These are phyloP conservation scores for Rhexocercosporidium sp. DNA, from an alignment of 2,329 filamentous ascomycete species.

Conservation along the genomic window DNA sequence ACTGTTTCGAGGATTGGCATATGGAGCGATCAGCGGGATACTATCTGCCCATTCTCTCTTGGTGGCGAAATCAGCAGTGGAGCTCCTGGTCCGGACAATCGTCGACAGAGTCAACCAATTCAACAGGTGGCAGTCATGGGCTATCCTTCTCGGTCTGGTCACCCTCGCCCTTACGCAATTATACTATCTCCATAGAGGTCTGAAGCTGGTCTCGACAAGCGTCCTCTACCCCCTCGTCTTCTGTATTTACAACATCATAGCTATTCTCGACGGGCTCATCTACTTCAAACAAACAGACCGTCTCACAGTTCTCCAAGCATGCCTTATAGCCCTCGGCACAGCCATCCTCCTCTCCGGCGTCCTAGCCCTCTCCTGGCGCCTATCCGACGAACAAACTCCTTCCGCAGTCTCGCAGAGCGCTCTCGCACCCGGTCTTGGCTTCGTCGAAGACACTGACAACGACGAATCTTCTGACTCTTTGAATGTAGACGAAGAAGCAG, in stretches of 20 bases:
- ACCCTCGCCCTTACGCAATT: constrained; percentile 85
- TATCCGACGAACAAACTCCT: constrained; percentile 76
- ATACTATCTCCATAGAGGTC: constrained; percentile 91
- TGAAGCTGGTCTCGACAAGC: constrained; percentile 94
- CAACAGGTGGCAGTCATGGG: constrained; percentile 92
- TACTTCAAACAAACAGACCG: constrained; percentile 91
- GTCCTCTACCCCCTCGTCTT: constrained; percentile 97
- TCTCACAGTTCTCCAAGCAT: constrained; percentile 76
- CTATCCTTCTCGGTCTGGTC: constrained; percentile 82
- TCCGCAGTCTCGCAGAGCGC: constrained; percentile 68
- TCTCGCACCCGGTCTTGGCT: constrained; percentile 80
- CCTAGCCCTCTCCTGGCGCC: constrained; percentile 88
- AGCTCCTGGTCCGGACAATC: constrained; percentile 86
- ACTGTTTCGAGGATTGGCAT: constrained; percentile 81
- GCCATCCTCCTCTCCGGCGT: constrained; percentile 86
- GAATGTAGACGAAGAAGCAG: constrained; percentile 43
- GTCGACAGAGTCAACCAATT: constrained; percentile 91
- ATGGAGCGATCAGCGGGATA: constrained; percentile 89
- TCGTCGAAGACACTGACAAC: constrained; percentile 73
- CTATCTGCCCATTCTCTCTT: constrained; percentile 92
- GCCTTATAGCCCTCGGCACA: constrained; percentile 85
- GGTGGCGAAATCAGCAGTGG: constrained; percentile 94
- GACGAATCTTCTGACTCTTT: constrained; percentile 57
- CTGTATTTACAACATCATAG: constrained; percentile 98
- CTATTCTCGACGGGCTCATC: constrained; percentile 94